Conservation (phyloP, 148 eudicot species). For the Pouteria glomerata region DNA sequence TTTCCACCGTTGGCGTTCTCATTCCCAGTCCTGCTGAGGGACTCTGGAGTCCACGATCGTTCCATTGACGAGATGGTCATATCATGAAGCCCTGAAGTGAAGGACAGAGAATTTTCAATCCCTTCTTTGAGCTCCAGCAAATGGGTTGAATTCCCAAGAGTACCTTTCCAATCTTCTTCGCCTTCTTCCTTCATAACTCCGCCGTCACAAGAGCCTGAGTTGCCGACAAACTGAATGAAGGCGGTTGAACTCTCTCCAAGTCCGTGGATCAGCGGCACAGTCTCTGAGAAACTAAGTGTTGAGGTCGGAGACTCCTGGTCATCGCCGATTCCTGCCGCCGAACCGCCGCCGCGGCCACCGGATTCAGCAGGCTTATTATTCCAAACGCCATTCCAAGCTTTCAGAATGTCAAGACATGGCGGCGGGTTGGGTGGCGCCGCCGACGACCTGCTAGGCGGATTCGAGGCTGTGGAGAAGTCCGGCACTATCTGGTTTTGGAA, state of each 20-base stretch:
- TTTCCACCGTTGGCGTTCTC: conserved; percentile 19
- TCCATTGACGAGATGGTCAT: conserved; percentile 21
- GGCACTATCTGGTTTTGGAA: neutral
- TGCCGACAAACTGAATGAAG: conserved; percentile 49
- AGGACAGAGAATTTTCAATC: conserved; percentile 27
- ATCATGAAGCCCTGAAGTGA: conserved; percentile 21
- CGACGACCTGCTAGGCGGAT: conserved; percentile 9
- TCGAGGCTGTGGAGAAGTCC: conserved; percentile 5
- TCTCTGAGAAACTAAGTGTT: conserved; percentile 61
- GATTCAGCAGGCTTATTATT: conserved; percentile 13
- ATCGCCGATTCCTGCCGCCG: conserved; percentile 1
- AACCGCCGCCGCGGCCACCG: neutral
- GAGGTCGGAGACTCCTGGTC: conserved; percentile 71
- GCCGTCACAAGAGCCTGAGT: conserved; percentile 20
- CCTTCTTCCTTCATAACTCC: conserved; percentile 43
- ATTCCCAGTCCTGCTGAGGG: neutral
- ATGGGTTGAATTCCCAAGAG: conserved; percentile 6
- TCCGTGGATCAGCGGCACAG: conserved; percentile 12
- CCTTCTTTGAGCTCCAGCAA: conserved; percentile 21
- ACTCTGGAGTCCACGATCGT: conserved; percentile 18
- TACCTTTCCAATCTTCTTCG: conserved; percentile 22
- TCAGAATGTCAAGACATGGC: conserved; percentile 50
- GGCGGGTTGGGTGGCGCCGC: conserved; percentile 19
- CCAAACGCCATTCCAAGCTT: conserved; percentile 48
- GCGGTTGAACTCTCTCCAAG: conserved; percentile 23